Conservation (phyloP, 805 yeast genomes). For the Kazachstania taianensis region DNA sequence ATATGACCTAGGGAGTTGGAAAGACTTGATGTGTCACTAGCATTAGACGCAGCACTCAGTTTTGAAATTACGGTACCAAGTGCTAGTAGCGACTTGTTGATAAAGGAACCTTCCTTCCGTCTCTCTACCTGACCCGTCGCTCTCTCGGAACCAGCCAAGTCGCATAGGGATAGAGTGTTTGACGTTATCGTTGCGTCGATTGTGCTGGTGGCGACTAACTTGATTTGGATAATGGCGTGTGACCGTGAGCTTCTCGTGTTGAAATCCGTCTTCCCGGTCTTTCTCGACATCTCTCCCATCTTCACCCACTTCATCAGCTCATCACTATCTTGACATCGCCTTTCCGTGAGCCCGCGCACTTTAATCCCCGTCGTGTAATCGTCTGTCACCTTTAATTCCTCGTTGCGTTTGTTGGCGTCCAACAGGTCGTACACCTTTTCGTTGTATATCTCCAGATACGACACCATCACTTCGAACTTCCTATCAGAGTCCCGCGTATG, state of each 20-base stretch:
- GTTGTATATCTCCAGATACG: constrained; percentile 80
- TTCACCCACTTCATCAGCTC: constrained; percentile 54
- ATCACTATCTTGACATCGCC: constrained; percentile 42
- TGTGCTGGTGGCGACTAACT: constrained; percentile 39
- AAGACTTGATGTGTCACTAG: constrained; percentile 10
- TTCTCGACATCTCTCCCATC: constrained; percentile 63
- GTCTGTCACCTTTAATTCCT: constrained; percentile 69
- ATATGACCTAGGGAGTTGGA: constrained; percentile 40
- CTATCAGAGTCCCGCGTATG: constrained; percentile 23
- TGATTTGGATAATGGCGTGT: constrained; percentile 76
- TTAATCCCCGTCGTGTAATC: constrained; percentile 61
- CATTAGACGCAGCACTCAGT: constrained; percentile 37
- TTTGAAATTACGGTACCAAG: constrained; percentile 87
- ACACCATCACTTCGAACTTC: constrained; percentile 42
- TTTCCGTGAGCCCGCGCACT: constrained; percentile 64
- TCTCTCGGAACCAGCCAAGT: constrained; percentile 93
- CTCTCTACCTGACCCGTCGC: constrained; percentile 60
- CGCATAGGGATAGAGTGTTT: constrained; percentile 76
- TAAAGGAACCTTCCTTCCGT: constrained; percentile 86
- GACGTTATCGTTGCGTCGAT: constrained; percentile 31
- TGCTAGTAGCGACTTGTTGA: constrained; percentile 83
- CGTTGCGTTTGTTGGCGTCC: constrained; percentile 23
- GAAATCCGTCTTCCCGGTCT: constrained; percentile 83
- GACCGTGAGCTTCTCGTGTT: constrained; percentile 83
- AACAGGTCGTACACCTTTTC: constrained; percentile 77